phyloP scores from a whole-genome alignment of 176 grass and related monocot species.

The Tuctoria greenei region DNA sequence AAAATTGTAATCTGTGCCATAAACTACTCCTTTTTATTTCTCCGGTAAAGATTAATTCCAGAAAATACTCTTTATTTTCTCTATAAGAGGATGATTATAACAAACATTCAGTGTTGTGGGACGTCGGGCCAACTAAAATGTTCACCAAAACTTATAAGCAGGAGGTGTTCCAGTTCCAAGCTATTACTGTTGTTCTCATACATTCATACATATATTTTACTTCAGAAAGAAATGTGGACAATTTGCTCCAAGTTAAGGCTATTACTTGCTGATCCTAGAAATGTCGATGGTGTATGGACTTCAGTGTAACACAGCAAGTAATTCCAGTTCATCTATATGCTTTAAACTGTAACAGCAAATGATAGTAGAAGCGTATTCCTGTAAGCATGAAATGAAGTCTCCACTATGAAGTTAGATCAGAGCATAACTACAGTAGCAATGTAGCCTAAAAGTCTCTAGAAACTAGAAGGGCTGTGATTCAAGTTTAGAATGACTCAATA shows the following conservation, averaged over 20 bases:
- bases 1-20: constrained; percentile 46
- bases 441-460: background rate
- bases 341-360: background rate
- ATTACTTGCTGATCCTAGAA: constrained; percentile 20
- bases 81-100: constrained; percentile 29
- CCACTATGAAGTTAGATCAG: background rate
- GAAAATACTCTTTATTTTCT: constrained; percentile 34
- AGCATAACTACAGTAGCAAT: background rate
- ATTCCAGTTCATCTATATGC: background rate
- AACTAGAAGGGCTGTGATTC: background rate
- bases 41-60: constrained; percentile 27
- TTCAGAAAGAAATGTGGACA: background rate
- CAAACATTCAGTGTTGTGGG: constrained; percentile 3
- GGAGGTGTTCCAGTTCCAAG: background rate
- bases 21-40: constrained; percentile 36
- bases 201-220: background rate
- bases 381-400: background rate
- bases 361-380: background rate
- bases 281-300: background rate
- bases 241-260: background rate
- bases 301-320: background rate
- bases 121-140: background rate
- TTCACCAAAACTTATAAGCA: constrained; percentile 13
- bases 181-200: background rate
- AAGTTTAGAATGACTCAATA: background rate